Evolutionary conservation across 192 early-diverging fungal genomes (phyloP).

Genomic region (Podila minutissima): DNA sequence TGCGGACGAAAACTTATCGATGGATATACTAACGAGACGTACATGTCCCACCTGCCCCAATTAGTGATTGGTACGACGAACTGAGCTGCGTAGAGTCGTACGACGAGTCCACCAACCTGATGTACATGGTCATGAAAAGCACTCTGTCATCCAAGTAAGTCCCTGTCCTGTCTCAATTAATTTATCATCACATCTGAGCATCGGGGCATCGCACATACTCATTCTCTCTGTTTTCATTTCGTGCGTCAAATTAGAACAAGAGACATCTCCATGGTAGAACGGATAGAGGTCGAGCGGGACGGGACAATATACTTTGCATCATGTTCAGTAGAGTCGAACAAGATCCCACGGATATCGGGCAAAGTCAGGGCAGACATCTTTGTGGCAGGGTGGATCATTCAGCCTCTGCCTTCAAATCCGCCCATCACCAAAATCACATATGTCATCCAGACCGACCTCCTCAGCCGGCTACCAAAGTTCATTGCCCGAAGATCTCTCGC

Average conservation of each 20-base stretch:
- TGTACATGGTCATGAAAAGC: slow-evolving; percentile 52
- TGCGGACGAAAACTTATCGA: too few species aligned
- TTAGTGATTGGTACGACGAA: slow-evolving; percentile 52
- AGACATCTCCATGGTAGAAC: slow-evolving; percentile 47
- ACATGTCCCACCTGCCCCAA: not conserved
- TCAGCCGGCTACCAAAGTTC: slow-evolving; percentile 63
- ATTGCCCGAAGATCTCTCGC: slow-evolving; percentile 61
- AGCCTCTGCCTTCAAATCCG: slow-evolving; percentile 57
- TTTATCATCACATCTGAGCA: not conserved
- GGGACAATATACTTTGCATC: slow-evolving; percentile 61
- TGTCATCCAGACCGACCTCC: slow-evolving; percentile 61
- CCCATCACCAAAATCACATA: slow-evolving; percentile 62
- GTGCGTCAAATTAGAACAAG: slow-evolving; percentile 17
- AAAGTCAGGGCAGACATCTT: slow-evolving; percentile 53
- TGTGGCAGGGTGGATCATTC: slow-evolving; percentile 66
- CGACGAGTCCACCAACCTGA: slow-evolving; percentile 33
- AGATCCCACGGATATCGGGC: slow-evolving; percentile 53
- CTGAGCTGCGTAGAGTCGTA: slow-evolving; percentile 41
- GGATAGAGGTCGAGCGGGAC: slow-evolving; percentile 53
- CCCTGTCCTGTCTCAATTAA: not conserved
- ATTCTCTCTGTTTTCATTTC: not conserved
- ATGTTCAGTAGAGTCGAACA: slow-evolving; percentile 56
- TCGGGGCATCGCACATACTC: not conserved
- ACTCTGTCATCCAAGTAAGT: slow-evolving; percentile 47
- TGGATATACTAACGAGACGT: too few species aligned